phyloP scores from a whole-genome alignment of 495 filamentous ascomycete genomes.

The Aspergillus bridgeri region DNA sequence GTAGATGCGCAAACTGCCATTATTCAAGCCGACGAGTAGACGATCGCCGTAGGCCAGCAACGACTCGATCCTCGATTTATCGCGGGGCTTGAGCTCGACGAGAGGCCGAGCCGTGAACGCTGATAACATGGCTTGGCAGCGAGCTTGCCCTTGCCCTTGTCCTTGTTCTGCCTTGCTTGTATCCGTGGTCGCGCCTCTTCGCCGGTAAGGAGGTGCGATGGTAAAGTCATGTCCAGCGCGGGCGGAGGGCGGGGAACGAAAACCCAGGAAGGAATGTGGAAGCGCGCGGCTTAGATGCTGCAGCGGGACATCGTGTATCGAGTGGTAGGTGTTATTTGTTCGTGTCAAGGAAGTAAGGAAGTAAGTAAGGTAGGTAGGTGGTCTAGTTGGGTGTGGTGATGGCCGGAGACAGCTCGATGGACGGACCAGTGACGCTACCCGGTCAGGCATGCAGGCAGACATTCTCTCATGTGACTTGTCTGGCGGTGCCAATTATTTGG shows the following conservation, averaged over 20 bases:
- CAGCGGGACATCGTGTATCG: too few species aligned
- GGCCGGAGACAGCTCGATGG: not conserved
- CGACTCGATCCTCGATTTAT: conserved; percentile 94
- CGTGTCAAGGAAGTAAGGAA: too few species aligned
- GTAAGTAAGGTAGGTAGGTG: too few species aligned
- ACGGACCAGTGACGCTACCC: not conserved
- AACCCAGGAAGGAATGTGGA: too few species aligned
- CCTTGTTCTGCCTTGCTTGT: too few species aligned
- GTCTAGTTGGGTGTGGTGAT: not conserved
- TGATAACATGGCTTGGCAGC: conserved; percentile 72
- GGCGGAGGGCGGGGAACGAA: not conserved
- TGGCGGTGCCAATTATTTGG: too few species aligned
- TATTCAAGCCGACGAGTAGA: conserved; percentile 85
- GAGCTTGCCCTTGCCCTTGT: conserved; percentile 13
- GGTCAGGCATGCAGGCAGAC: not conserved
- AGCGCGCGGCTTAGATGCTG: too few species aligned
- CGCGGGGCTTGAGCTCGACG: conserved; percentile 90
- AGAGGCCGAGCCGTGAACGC: conserved; percentile 95
- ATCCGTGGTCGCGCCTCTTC: conserved; percentile 16
- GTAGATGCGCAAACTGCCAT: conserved; percentile 85
- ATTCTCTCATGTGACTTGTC: not conserved
- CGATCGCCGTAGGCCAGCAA: conserved; percentile 90
- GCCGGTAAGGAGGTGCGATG: conserved; percentile 4
- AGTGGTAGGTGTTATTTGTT: too few species aligned
- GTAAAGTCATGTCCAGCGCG: conserved; percentile 19